Evolutionary conservation across 2,329 filamentous ascomycete species (phyloP), one percentile per base, ranked within the genome.

Genomic region (Fusarium poae): DNA sequence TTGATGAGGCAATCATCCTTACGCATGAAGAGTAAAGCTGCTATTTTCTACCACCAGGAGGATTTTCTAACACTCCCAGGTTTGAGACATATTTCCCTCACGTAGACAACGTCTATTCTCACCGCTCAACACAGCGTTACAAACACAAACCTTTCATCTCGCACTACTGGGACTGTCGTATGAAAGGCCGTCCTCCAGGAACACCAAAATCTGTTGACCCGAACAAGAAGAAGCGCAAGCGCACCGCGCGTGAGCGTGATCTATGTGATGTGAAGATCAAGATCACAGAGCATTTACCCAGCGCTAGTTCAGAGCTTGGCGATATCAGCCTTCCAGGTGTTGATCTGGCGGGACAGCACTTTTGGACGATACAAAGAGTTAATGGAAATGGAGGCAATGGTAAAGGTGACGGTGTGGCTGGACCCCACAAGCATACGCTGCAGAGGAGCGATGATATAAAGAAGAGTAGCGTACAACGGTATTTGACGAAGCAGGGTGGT

Each of bases 231-330:
- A 94, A 93, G 78, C 86, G 92, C 37, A 94, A 93, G 79, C 88
- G 92, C 27, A 88, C 86, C 35, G 90, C 90, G n/a, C 84, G 92
- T 42, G 89, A 92, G 77, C 85, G 91, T 15, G 91, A 94, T 79
- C 83, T 94, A n/a, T 95, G 92, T 77, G 91, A 94, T 77, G 92
- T 94, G 68, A 94, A 94, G 80, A 93, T 94, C 77, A 94, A 94
- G 78, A 92, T 94, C 62, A 93, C 91, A 4, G 92, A 94, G 78
- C 92, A 92, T 79, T 90, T 91, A 55, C 86, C 90, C 12, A 86
- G 85, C 76, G 78, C 81, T 2, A 77, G 79, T 20, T 74, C 82
- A 42, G 77, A 77, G 44, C 70, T 72, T 21, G 67, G 52, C 43
- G 42, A 40, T 46, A 53, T 23, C 9, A 66, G 58, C 9, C 63